Evolutionary conservation across 495 filamentous ascomycete species (phyloP).

Genomic region (Daldinia concentrica): DNA sequence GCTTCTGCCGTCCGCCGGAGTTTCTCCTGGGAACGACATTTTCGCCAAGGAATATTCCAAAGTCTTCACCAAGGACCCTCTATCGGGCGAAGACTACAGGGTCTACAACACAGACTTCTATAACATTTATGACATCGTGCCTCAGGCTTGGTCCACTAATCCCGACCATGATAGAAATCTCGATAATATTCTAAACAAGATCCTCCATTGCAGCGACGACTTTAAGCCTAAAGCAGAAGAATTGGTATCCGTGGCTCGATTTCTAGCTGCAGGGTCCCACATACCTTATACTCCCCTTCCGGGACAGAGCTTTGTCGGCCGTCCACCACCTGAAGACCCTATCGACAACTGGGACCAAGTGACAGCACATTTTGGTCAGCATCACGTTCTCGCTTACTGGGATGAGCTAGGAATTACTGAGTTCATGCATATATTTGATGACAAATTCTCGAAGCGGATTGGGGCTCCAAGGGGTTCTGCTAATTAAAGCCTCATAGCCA

Average conservation of each 20-base stretch:
- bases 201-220: neutral
- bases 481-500: too few species aligned
- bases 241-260: neutral
- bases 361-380: neutral
- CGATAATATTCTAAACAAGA: neutral
- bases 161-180: neutral
- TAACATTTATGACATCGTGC: neutral
- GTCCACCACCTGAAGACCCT: neutral
- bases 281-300: neutral
- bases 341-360: neutral
- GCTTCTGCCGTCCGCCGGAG: neutral
- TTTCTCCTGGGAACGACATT: neutral
- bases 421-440: neutral
- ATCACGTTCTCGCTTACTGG: neutral
- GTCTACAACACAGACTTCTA: constrained; percentile 1
- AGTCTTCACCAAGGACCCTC: neutral
- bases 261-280: neutral
- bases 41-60: neutral
- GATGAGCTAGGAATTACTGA: neutral
- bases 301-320: neutral
- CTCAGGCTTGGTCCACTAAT: neutral
- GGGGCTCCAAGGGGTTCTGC: too few species aligned
- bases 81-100: neutral
- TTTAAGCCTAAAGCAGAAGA: neutral
- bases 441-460: too few species aligned